Percentiles rank a stretch among this genome's conserved stretches.
Evolutionary conservation across 257 asterid genomes (phyloP).

Genomic region (Penstemon barbatus): DNA sequence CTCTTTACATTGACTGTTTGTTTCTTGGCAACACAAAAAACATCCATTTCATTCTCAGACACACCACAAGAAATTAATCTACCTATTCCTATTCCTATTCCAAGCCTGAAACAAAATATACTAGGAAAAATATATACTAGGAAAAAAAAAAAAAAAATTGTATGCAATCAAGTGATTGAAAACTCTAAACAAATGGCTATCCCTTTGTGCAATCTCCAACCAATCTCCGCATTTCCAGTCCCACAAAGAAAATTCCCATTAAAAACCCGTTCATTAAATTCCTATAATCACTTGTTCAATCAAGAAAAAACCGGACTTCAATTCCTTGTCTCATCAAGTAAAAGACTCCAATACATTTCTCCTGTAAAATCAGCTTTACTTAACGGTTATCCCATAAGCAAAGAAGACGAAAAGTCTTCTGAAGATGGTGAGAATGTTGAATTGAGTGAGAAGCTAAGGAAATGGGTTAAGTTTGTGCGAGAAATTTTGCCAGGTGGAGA

Average conservation of each 20-base stretch:
- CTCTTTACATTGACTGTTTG: no score
- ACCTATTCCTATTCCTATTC: neutral
- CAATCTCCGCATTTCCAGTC: conserved; percentile 35
- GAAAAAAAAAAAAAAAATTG: no score
- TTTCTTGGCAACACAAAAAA: no score
- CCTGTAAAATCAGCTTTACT: conserved; percentile 50
- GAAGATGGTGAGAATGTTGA: conserved; percentile 27
- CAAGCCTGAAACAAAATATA: neutral
- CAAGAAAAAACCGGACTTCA: conserved; percentile 28
- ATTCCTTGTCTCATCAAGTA: conserved; percentile 19
- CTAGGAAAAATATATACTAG: no score
- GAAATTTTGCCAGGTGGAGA: conserved; percentile 75
- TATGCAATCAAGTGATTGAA: no score
- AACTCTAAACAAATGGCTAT: conserved; percentile 28
- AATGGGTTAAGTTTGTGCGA: conserved; percentile 51
- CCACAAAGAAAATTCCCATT: conserved; percentile 24
- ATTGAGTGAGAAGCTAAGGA: conserved; percentile 46
- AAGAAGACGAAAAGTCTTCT: conserved; percentile 27
- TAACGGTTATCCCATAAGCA: conserved; percentile 51
- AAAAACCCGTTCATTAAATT: conserved; percentile 11
- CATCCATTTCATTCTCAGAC: neutral
- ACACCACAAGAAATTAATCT: conserved; percentile 11
- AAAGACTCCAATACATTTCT: conserved; percentile 37
- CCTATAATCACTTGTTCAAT: conserved; percentile 19
- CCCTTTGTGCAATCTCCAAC: conserved; percentile 39